A percentile compares a stretch with the other conserved stretches of the same genome.
Conservation (phyloP, 2,329 filamentous ascomycete species). For the Sphaceloma murrayae region DNA sequence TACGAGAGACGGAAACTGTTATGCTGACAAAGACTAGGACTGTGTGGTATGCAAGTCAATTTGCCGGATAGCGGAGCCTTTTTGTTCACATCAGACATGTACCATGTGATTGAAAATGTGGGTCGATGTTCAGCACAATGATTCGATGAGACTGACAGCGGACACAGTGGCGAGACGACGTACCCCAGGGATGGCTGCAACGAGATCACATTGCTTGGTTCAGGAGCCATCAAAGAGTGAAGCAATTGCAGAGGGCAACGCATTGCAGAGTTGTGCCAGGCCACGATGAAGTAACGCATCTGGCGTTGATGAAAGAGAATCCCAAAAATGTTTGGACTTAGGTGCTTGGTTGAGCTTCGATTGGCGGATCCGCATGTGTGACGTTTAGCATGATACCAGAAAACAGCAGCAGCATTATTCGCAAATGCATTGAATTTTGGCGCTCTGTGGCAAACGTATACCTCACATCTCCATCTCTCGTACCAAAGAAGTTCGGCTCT, state of each 20-base stretch:
- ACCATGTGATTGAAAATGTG: constrained; percentile 31
- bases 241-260: constrained; percentile 26
- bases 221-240: constrained; percentile 28
- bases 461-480: neutral
- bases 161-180: constrained; percentile 30
- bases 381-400: constrained; percentile 12
- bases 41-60: constrained; percentile 32
- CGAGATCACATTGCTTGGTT: constrained; percentile 31
- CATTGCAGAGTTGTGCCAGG: constrained; percentile 29
- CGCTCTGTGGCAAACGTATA: constrained; percentile 2
- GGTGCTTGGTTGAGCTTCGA: too few species aligned
- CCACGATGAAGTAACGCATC: constrained; percentile 29
- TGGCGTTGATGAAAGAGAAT: constrained; percentile 24
- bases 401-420: too few species aligned
- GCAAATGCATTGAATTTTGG: neutral
- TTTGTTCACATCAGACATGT: constrained; percentile 30
- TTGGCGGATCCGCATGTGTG: too few species aligned
- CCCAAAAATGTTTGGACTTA: constrained; percentile 4
- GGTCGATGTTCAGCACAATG: constrained; percentile 18
- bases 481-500: neutral
- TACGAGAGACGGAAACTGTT: neutral
- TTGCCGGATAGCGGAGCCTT: constrained; percentile 28
- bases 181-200: constrained; percentile 31
- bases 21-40: constrained; percentile 16
- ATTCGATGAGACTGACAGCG: too few species aligned